Evolutionary conservation across 352 stramenopile genomes (phyloP).

Genomic region (Saprolegnia diclina): DNA sequence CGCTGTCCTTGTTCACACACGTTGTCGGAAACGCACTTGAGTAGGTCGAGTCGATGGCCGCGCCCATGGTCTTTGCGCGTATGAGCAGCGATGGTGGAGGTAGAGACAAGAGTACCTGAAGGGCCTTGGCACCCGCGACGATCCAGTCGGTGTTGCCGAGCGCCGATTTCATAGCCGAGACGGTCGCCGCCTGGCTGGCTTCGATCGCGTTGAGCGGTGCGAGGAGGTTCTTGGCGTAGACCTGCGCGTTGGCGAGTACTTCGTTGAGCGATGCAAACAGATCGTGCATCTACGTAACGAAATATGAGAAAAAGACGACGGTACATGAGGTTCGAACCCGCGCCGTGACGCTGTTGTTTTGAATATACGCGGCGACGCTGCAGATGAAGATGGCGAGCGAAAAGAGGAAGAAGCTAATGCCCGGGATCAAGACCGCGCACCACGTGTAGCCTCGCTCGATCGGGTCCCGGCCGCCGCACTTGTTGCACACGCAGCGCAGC

Average conservation of each 20-base stretch:
- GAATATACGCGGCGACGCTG: conserved; percentile 57
- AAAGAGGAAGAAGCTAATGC: conserved; percentile 53
- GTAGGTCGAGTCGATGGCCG: conserved; percentile 18
- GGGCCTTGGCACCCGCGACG: neutral
- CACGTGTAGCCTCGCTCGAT: conserved; percentile 71
- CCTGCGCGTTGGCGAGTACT: conserved; percentile 69
- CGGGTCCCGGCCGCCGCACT: conserved; percentile 66
- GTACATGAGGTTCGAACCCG: conserved; percentile 25
- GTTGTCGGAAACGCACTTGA: conserved; percentile 2
- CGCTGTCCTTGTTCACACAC: neutral
- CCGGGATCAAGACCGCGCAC: conserved; percentile 67
- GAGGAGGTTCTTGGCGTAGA: conserved; percentile 60
- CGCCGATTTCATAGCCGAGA: neutral
- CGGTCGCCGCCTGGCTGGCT: neutral
- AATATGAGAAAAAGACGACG: neutral
- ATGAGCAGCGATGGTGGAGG: neutral
- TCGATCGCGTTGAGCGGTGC: conserved; percentile 35
- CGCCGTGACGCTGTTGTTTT: conserved; percentile 79
- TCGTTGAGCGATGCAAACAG: conserved; percentile 63
- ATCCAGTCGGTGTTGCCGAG: conserved; percentile 14
- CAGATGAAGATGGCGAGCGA: conserved; percentile 76
- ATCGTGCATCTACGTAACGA: conserved; percentile 27
- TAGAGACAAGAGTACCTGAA: conserved; percentile 5
- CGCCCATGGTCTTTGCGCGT: conserved; percentile 9
- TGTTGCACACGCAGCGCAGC: conserved; percentile 73